Conservation (phyloP, 2,329 filamentous ascomycete species). For the Aspergillus quadricinctus region DNA sequence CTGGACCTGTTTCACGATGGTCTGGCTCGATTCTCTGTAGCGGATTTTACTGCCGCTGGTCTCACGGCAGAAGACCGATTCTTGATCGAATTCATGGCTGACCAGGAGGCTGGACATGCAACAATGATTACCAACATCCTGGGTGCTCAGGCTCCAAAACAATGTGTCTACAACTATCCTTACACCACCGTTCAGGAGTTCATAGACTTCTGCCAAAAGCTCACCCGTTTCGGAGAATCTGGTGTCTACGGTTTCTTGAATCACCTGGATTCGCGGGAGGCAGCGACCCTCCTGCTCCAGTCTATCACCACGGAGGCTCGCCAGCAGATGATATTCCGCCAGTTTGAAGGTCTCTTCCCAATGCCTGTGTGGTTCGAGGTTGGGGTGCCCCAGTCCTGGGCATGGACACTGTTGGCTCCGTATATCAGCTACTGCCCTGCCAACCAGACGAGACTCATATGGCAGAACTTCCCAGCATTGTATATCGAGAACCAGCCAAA, state of each 20-base stretch:
- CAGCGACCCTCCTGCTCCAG: slow-evolving; percentile 67
- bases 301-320: slow-evolving; percentile 74
- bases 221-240: slow-evolving; percentile 76
- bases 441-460: slow-evolving; percentile 69
- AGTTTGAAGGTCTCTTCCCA: slow-evolving; percentile 73
- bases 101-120: slow-evolving; percentile 74
- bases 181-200: slow-evolving; percentile 70
- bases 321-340: slow-evolving; percentile 80
- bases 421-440: slow-evolving; percentile 74
- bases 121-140: slow-evolving; percentile 75
- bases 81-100: slow-evolving; percentile 70
- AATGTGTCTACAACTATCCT: slow-evolving; percentile 81
- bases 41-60: slow-evolving; percentile 66
- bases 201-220: slow-evolving; percentile 77
- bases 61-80: slow-evolving; percentile 65
- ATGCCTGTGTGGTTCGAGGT: slow-evolving; percentile 80
- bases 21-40: slow-evolving; percentile 62
- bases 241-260: slow-evolving; percentile 77
- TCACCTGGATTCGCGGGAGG: slow-evolving; percentile 71
- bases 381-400: slow-evolving; percentile 78
- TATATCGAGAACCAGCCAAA: slow-evolving; percentile 73
- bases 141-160: slow-evolving; percentile 62
- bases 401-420: slow-evolving; percentile 75
- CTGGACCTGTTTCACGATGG: slow-evolving; percentile 77
- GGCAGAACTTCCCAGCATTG: slow-evolving; percentile 79